Conservation (phyloP, 306 rosid species). For the Pterocarpus santalinus region DNA sequence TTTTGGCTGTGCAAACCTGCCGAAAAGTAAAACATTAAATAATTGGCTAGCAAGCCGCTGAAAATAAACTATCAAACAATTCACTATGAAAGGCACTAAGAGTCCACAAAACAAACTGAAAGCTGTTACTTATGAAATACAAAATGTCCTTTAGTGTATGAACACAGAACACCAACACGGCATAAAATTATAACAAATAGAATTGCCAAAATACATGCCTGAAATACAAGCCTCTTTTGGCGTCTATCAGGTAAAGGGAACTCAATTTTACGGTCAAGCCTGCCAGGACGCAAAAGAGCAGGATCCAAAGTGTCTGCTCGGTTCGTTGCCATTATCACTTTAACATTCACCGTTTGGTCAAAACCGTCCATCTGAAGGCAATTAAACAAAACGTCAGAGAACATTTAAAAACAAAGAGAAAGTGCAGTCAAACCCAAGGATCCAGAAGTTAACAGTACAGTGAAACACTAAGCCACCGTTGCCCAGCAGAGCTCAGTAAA, state of each 20-base stretch:
- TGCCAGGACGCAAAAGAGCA: conserved; percentile 97
- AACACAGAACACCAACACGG: not conserved
- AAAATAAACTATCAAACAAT: not conserved
- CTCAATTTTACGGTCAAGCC: conserved; percentile 97
- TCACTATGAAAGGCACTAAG: not conserved
- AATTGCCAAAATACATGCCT: conserved; percentile 60
- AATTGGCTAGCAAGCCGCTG: conserved; percentile 19
- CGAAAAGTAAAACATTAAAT: conserved; percentile 6
- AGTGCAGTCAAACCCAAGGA: conserved; percentile 5
- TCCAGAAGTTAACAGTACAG: conserved; percentile 8
- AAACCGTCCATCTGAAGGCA: conserved; percentile 93
- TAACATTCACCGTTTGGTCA: conserved; percentile 98
- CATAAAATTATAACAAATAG: not conserved
- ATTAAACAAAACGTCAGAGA: conserved; percentile 25
- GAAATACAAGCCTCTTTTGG: conserved; percentile 98
- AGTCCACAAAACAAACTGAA: conserved; percentile 35
- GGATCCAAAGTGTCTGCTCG: conserved; percentile 99
- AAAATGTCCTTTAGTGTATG: not conserved
- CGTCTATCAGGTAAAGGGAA: conserved; percentile 98
- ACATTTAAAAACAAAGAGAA: conserved; percentile 7
- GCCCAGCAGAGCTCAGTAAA: not conserved
- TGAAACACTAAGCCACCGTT: not conserved
- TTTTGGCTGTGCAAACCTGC: conserved; percentile 98
- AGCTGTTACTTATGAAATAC: conserved; percentile 1
- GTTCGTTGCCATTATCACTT: conserved; percentile 99